Evolutionary conservation across 2,329 filamentous ascomycete genomes (phyloP).

Genomic region (Colletotrichum chrysophilum): DNA sequence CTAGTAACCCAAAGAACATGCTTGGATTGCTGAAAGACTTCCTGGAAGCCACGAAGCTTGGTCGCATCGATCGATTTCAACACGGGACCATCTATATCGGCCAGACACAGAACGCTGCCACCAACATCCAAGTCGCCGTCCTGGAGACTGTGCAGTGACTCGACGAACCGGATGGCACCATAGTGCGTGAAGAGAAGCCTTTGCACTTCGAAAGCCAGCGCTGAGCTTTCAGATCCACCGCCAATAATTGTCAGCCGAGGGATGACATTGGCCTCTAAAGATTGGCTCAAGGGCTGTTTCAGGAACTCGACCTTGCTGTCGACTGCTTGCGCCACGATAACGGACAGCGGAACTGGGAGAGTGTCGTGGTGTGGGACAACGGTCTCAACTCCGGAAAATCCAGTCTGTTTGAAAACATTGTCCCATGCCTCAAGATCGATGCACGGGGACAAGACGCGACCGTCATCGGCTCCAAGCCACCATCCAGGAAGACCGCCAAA

Average conservation of each 20-base stretch:
- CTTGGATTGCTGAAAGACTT: conserved; percentile 9
- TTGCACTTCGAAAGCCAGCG: background rate
- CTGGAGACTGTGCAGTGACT: background rate
- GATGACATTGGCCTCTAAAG: background rate
- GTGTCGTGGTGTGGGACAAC: background rate
- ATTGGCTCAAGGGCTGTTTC: background rate
- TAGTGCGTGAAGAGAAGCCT: background rate
- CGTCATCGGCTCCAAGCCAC: conserved; percentile 29
- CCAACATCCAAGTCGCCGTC: conserved; percentile 23
- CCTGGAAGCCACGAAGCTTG: conserved; percentile 22
- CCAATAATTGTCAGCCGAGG: background rate
- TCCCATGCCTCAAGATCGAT: background rate
- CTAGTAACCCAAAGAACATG: conserved; percentile 26
- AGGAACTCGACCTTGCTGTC: conserved; percentile 8
- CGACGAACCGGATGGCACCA: background rate
- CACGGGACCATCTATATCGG: conserved; percentile 23
- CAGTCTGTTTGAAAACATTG: background rate
- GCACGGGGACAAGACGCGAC: background rate
- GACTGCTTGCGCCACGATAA: conserved; percentile 21
- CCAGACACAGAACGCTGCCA: background rate
- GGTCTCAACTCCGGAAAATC: conserved; percentile 11
- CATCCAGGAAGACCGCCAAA: conserved; percentile 32
- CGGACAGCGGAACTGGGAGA: conserved; percentile 19
- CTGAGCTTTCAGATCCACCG: background rate
- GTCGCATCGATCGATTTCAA: conserved; percentile 36